Conservation (phyloP, 2,329 filamentous ascomycete genomes). For the Geosmithia morbida region DNA sequence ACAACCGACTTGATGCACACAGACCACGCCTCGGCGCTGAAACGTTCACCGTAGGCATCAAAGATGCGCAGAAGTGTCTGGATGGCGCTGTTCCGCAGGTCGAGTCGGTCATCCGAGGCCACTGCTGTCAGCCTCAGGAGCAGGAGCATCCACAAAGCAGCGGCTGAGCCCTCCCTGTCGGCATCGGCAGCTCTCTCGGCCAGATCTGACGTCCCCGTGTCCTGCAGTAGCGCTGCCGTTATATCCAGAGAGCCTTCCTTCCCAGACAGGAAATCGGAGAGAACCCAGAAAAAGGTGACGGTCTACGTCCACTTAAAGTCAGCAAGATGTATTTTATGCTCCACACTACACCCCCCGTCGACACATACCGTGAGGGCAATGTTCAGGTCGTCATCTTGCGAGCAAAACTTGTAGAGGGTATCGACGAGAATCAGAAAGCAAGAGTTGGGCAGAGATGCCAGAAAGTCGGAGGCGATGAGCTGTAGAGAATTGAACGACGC, state of each 20-base stretch:
- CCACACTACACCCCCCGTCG: background rate
- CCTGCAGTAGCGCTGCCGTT: slow-evolving; percentile 38
- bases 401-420: slow-evolving; percentile 78
- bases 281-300: slow-evolving; percentile 89
- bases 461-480: slow-evolving; percentile 88
- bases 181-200: slow-evolving; percentile 43
- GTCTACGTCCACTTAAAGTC: slow-evolving; percentile 33
- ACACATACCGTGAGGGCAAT: slow-evolving; percentile 74
- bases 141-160: slow-evolving; percentile 67
- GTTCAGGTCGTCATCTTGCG: slow-evolving; percentile 83
- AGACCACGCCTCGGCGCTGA: slow-evolving; percentile 68
- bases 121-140: slow-evolving; percentile 57
- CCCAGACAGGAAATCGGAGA: slow-evolving; percentile 71
- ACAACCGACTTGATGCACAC: slow-evolving; percentile 70
- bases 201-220: slow-evolving; percentile 34
- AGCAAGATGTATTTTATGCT: background rate
- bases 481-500: slow-evolving; percentile 83
- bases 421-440: slow-evolving; percentile 71
- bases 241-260: slow-evolving; percentile 44
- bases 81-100: slow-evolving; percentile 75
- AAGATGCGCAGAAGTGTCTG: slow-evolving; percentile 87
- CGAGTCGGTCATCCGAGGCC: slow-evolving; percentile 55
- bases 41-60: slow-evolving; percentile 73
- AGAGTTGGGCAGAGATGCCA: slow-evolving; percentile 54
- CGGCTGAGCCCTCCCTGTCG: slow-evolving; percentile 45